Percentiles rank a stretch among this genome's conserved stretches.
phyloP scores from a whole-genome alignment of 148 eudicot species.

The Camellia lanceoleosa region DNA sequence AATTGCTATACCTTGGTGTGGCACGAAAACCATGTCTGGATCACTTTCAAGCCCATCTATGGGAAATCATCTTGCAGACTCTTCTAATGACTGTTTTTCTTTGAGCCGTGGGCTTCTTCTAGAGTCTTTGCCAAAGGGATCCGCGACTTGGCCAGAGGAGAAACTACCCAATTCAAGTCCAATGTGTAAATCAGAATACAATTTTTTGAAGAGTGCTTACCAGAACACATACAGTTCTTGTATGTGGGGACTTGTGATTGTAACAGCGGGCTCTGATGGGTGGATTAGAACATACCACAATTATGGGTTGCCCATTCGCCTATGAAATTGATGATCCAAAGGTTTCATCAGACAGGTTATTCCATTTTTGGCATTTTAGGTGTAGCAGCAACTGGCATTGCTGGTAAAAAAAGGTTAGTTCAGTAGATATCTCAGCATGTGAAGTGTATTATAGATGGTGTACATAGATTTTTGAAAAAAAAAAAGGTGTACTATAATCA shows the following conservation, averaged over 20 bases:
- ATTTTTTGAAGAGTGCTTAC: constrained; percentile 43
- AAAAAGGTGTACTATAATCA: neutral
- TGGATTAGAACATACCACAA: constrained; percentile 58
- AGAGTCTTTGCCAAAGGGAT: constrained; percentile 34
- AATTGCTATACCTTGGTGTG: constrained; percentile 72
- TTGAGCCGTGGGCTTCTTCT: constrained; percentile 31
- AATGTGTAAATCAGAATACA: constrained; percentile 38
- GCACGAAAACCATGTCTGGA: constrained; percentile 33
- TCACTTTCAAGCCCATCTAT: constrained; percentile 11
- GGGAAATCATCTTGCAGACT: constrained; percentile 16
- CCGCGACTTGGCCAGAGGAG: constrained; percentile 56
- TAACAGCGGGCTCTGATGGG: constrained; percentile 78
- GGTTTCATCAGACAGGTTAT: neutral
- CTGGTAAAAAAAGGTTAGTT: neutral
- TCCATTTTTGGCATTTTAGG: neutral
- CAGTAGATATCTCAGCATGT: neutral
- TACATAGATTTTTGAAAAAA: neutral
- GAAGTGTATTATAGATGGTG: neutral
- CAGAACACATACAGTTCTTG: constrained; percentile 40
- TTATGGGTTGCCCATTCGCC: constrained; percentile 58
- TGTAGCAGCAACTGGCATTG: neutral
- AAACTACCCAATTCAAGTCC: constrained; percentile 27
- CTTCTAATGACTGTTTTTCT: constrained; percentile 23
- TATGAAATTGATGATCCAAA: constrained; percentile 19
- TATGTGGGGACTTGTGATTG: constrained; percentile 73